A percentile compares a stretch with the other conserved stretches of the same genome.
Evolutionary conservation across 2,329 filamentous ascomycete genomes (phyloP).

Genomic region (Bipolaris zeicola): DNA sequence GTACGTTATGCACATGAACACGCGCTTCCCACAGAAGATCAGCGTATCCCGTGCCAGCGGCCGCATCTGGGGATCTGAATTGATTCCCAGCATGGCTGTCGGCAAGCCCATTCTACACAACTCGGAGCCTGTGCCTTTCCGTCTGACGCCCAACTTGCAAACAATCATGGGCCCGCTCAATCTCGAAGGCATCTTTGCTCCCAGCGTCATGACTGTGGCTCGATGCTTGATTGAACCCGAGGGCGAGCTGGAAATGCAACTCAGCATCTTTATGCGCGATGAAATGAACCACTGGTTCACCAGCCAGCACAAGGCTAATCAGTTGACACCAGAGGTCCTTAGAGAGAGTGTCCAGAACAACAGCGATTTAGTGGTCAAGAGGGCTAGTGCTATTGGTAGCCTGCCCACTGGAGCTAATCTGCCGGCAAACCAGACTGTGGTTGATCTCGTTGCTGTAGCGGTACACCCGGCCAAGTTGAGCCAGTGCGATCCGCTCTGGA

Average conservation of each 20-base stretch:
- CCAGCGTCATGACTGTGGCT: conserved; percentile 93
- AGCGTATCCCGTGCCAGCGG: conserved; percentile 83
- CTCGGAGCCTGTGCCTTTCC: conserved; percentile 94
- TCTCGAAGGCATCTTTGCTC: conserved; percentile 95
- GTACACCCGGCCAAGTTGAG: conserved; percentile 90
- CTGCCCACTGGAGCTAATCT: conserved; percentile 73
- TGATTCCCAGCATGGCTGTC: conserved; percentile 86
- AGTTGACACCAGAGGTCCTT: conserved; percentile 66
- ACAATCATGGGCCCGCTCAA: conserved; percentile 94
- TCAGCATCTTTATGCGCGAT: conserved; percentile 93
- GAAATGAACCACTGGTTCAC: conserved; percentile 99
- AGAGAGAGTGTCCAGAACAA: conserved; percentile 83
- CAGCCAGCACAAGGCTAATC: conserved; percentile 67
- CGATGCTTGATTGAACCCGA: conserved; percentile 86
- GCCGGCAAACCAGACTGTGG: conserved; percentile 94
- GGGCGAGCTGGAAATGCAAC: conserved; percentile 86
- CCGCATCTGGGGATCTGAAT: conserved; percentile 94
- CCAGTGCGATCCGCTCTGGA: conserved; percentile 92
- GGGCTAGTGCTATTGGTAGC: conserved; percentile 82
- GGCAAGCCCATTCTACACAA: conserved; percentile 91
- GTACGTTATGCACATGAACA: conserved; percentile 96
- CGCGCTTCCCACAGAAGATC: conserved; percentile 94
- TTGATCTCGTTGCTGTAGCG: conserved; percentile 90
- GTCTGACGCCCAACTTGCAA: conserved; percentile 93
- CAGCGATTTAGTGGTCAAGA: conserved; percentile 88